Percentiles rank a stretch among this genome's conserved stretches.
These are phyloP conservation scores for Magnaporthales sp. DNA, from an alignment of 2,329 filamentous ascomycete genomes.

Conservation along the genomic window DNA sequence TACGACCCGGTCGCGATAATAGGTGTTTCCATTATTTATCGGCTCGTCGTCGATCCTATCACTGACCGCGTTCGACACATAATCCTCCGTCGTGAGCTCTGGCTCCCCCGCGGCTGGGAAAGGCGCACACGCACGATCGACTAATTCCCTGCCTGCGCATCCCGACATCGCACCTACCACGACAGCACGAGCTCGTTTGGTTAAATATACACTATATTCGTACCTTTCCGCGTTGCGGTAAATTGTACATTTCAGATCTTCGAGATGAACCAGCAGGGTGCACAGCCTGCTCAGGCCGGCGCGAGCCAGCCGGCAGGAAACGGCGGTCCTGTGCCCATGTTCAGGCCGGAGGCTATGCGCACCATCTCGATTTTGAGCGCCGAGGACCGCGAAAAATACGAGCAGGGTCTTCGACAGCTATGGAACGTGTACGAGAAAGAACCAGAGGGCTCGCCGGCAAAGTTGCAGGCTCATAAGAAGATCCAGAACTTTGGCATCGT, in stretches of 20 bases:
- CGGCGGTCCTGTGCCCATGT: slow-evolving; percentile 25
- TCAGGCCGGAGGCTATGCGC: slow-evolving; percentile 43
- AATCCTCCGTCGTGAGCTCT: background rate
- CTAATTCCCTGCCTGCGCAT: background rate
- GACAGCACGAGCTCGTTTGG: background rate
- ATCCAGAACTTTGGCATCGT: slow-evolving; percentile 53
- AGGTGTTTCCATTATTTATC: background rate
- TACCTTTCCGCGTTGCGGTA: background rate
- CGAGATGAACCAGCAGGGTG: slow-evolving; percentile 7
- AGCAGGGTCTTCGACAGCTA: slow-evolving; percentile 42
- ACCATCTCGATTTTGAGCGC: slow-evolving; percentile 39
- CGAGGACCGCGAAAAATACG: slow-evolving; percentile 50
- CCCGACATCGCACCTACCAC: background rate
- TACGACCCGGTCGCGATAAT: background rate
- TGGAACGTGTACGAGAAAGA: slow-evolving; percentile 44
- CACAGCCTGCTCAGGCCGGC: slow-evolving; percentile 12
- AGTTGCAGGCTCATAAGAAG: slow-evolving; percentile 45
- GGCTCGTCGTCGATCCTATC: background rate
- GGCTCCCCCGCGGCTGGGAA: background rate
- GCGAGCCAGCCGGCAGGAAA: slow-evolving; percentile 1
- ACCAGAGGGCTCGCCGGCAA: slow-evolving; percentile 36
- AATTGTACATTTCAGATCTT: background rate
- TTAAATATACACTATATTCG: background rate
- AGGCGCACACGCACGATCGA: background rate
- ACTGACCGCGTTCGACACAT: background rate